phyloP scores from a whole-genome alignment of 768 basidiomycete genomes.

The Tricholoma flavovirens region DNA sequence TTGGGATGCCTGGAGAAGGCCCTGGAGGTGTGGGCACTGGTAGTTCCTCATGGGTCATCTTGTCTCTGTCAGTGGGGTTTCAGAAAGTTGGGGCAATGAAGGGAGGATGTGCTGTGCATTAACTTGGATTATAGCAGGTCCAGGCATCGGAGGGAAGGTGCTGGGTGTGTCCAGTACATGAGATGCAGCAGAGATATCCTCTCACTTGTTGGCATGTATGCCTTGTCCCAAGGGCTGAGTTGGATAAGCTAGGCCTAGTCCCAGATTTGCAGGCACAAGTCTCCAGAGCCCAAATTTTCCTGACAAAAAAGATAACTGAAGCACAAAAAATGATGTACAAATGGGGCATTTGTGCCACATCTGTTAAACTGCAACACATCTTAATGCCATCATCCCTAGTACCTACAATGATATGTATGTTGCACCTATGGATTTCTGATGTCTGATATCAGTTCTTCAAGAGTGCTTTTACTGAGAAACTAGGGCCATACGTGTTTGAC shows the following conservation, averaged over 20 bases:
- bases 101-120: no score
- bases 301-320: neutral
- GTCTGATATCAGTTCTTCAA: neutral
- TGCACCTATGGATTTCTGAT: no score
- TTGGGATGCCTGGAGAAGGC: no score
- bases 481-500: conserved; percentile 16
- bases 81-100: no score
- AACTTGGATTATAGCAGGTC: no score
- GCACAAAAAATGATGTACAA: conserved; percentile 2
- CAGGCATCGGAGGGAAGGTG: no score
- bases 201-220: no score
- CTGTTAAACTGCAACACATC: neutral
- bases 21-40: no score
- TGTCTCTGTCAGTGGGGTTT: no score
- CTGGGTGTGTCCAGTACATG: no score
- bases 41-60: no score
- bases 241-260: neutral
- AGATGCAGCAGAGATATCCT: no score
- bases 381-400: neutral
- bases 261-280: neutral
- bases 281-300: neutral
- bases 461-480: conserved; percentile 24
- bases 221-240: conserved; percentile 6
- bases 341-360: conserved; percentile 7
- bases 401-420: conserved; percentile 7